These are phyloP conservation scores for Ampelocalamus luodianensis DNA, from an alignment of 176 grass and related monocot species.

Conservation along the genomic window DNA sequence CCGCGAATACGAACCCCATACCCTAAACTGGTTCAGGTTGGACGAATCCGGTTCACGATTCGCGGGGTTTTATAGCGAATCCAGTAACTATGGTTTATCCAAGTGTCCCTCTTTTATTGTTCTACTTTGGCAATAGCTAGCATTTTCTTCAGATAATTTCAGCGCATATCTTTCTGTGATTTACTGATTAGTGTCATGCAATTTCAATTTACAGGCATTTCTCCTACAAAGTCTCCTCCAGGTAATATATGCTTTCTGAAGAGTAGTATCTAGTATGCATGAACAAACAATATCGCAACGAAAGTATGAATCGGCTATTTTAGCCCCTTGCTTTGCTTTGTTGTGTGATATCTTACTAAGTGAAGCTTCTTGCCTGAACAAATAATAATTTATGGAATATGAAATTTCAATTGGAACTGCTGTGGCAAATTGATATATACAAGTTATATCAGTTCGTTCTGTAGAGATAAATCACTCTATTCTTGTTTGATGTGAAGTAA, in stretches of 20 bases:
- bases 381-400: neutral
- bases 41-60: too few species aligned
- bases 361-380: neutral
- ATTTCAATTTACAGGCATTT: conserved; percentile 35
- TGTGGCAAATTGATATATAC: neutral
- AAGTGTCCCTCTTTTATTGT: neutral
- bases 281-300: neutral
- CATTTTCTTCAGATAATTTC: conserved; percentile 27
- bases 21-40: too few species aligned
- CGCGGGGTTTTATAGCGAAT: too few species aligned
- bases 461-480: neutral
- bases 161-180: neutral
- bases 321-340: neutral
- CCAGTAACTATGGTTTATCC: too few species aligned
- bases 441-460: neutral
- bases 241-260: conserved; percentile 39
- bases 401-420: neutral
- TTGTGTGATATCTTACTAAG: neutral
- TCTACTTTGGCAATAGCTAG: neutral
- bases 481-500: conserved; percentile 18
- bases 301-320: neutral
- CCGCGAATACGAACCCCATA: too few species aligned
- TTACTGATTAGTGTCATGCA: conserved; percentile 14
- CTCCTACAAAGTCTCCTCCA: conserved; percentile 44
- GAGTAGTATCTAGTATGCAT: neutral